Conservation (phyloP, 306 rosid species). For the Cucumis melo region DNA sequence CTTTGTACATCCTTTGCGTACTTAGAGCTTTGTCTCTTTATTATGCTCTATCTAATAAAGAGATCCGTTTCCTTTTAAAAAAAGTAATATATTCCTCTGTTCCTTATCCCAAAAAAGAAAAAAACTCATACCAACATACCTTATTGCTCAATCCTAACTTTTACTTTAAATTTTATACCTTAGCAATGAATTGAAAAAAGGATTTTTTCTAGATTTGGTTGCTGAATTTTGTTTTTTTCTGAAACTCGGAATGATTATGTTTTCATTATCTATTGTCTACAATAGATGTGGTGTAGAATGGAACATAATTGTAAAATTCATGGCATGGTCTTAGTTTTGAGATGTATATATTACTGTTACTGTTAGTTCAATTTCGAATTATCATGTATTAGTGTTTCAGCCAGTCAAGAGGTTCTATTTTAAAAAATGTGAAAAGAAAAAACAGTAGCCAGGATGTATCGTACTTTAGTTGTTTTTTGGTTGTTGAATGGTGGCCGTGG, state of each 20-base stretch:
- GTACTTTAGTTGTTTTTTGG: background rate
- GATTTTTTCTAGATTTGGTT: background rate
- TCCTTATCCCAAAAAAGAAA: too few species aligned
- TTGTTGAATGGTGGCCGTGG: background rate
- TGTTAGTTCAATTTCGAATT: background rate
- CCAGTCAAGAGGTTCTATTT: background rate
- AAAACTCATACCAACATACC: background rate
- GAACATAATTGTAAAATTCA: background rate
- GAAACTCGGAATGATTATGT: background rate
- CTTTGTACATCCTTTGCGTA: too few species aligned
- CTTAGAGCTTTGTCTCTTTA: too few species aligned
- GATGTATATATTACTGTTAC: background rate
- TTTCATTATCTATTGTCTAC: background rate
- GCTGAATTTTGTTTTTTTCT: background rate
- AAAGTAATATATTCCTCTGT: too few species aligned
- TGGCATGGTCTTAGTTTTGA: background rate
- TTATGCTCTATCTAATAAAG: too few species aligned
- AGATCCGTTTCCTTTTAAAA: too few species aligned
- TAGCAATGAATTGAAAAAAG: background rate
- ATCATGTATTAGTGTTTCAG: background rate
- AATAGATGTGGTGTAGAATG: background rate
- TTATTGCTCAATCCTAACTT: background rate
- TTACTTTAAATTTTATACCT: background rate
- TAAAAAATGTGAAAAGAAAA: background rate
- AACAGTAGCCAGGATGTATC: background rate